Base-by-base conservation (phyloP, 805 yeast species). In the Hanseniaspora singularis region DNA sequence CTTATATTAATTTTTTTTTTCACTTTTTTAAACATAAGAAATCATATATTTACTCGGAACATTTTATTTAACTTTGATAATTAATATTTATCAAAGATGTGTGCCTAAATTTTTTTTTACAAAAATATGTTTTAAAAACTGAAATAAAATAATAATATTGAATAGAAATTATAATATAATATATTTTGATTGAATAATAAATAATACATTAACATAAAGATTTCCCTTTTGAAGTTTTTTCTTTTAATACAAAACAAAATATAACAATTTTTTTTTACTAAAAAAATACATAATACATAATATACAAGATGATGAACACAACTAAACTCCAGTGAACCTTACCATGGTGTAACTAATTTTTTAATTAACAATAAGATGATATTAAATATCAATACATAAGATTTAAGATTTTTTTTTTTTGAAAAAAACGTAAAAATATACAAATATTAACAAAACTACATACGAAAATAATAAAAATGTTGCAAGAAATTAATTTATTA, bases 291-390 rank as follows among this genome's bases (percentile, higher is more conserved):
- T n/a, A 23, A 36, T 18, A 33, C 11, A 33, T 18, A 41, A 22
- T 19, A 26, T 18, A 32, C 31, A 40, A 14, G 32, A 40, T 32
- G 44, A 40, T 32, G 44, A 20, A 31, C 30, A 33, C 23, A 15
- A 19, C 15, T 26, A 40, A 40, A 40, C 44, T 40, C 44, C 44
- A 40, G 44, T 40, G 44, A 40, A 40, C 33, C 44, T 23, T 19
- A 33, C 38, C 38, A 33, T 20, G 38, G 38, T 20, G 16, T 14
- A 4, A 10, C 38, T 33, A 36, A 14, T 36, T 23, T 36, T 23
- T 36, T 23, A 36, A 36, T 19, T 11, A 33, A 19, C 18, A 14
- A 22, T 7, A 36, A 23, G 12, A 36, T 36, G 39, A 36, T 23
- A 36, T 23, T 15, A 9, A 4, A 4, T 24, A 22, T 23, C 38